These are phyloP conservation scores for Ambrosiella beaveri DNA, from an alignment of 2,329 filamentous ascomycete species.

Conservation along the genomic window DNA sequence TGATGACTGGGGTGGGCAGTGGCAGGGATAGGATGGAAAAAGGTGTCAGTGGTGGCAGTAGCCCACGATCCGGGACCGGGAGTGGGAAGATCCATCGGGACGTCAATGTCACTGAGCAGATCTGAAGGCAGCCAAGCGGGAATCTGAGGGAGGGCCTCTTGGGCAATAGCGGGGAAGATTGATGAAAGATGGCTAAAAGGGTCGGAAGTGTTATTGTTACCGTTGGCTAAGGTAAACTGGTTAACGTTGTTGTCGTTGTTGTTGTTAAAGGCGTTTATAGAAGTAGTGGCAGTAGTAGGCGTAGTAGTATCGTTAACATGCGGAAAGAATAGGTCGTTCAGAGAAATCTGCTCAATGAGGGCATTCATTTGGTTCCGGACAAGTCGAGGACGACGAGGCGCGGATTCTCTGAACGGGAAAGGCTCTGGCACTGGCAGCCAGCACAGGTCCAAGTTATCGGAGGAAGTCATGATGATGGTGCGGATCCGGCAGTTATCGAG, in stretches of 20 bases:
- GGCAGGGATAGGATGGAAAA: too few relatives aligned
- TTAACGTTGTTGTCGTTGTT: background rate
- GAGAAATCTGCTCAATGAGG: background rate
- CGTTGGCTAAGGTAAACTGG: background rate
- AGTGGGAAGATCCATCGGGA: background rate
- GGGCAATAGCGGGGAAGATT: too few relatives aligned
- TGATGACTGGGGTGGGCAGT: too few relatives aligned
- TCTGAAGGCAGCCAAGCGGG: background rate
- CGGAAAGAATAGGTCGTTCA: background rate
- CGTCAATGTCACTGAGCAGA: background rate
- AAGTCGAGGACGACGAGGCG: background rate
- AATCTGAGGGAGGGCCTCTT: background rate
- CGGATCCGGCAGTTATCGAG: too few relatives aligned
- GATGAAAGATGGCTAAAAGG: too few relatives aligned
- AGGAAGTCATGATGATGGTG: background rate
- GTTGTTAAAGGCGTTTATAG: background rate
- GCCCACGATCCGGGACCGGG: background rate
- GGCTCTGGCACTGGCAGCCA: constrained; percentile 8
- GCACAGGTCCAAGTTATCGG: background rate
- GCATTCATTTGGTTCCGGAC: background rate
- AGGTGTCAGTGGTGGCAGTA: too few relatives aligned
- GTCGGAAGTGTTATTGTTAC: background rate
- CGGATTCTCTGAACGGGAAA: background rate
- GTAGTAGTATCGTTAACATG: background rate
- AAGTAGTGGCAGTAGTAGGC: background rate